Percentiles rank a stretch among this genome's conserved stretches.
These are phyloP conservation scores for Fusarium sp. DNA, from an alignment of 2,329 filamentous ascomycete genomes.

Conservation along the genomic window DNA sequence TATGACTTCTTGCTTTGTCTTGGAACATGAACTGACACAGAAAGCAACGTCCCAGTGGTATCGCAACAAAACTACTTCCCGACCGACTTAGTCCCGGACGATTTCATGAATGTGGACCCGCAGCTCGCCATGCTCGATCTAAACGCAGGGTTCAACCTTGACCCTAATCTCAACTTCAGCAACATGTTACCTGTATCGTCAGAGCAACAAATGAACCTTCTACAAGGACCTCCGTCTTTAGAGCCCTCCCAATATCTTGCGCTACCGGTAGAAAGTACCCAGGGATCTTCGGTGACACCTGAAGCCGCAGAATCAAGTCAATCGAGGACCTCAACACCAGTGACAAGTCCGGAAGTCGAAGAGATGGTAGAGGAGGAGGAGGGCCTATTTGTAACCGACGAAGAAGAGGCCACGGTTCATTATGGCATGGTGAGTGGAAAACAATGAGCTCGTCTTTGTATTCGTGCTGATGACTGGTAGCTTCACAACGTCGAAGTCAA, in stretches of 20 bases:
- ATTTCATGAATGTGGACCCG: not conserved
- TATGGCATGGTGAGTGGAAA: constrained; percentile 2
- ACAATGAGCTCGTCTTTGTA: rapidly evolving
- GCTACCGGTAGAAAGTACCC: not conserved
- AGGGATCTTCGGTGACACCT: not conserved
- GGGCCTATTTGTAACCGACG: not conserved
- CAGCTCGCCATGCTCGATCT: not conserved
- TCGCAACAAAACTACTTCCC: not conserved
- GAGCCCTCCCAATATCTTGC: not conserved
- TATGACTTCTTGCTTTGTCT: rapidly evolving
- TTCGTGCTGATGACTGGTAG: not conserved
- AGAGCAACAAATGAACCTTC: rapidly evolving
- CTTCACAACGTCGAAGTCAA: constrained; percentile 23
- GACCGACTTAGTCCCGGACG: not conserved
- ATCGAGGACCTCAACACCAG: not conserved
- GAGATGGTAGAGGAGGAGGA: not conserved
- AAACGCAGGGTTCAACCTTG: not conserved
- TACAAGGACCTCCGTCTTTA: rapidly evolving
- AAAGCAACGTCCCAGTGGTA: not conserved
- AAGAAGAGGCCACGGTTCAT: not conserved
- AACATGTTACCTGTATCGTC: not conserved
- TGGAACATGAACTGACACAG: rapidly evolving
- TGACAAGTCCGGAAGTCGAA: not conserved
- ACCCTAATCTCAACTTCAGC: not conserved
- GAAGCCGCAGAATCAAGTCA: not conserved